Evolutionary conservation across 495 filamentous ascomycete genomes (phyloP).

Genomic region (Hyaloscypha variabilis): DNA sequence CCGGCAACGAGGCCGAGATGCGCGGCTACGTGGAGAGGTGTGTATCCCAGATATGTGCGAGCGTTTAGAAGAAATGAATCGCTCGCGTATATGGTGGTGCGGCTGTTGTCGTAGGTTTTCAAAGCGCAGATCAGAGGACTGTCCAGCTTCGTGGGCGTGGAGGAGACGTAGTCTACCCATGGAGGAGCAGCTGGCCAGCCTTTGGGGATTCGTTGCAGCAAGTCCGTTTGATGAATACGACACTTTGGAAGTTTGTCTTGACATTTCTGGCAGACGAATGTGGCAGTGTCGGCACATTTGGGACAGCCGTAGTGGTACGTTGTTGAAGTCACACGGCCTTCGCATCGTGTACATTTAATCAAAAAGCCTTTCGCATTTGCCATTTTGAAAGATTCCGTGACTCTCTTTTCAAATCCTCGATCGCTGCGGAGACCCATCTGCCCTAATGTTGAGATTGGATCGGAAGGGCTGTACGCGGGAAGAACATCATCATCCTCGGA

Average conservation of each 20-base stretch:
- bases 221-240: not conserved
- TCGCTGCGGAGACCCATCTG: not conserved
- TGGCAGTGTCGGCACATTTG: not conserved
- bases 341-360: not conserved
- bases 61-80: conserved; percentile 1
- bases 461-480: too few relatives aligned
- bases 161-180: not conserved
- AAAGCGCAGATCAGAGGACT: conserved; percentile 5
- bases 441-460: too few relatives aligned
- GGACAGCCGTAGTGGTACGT: not conserved
- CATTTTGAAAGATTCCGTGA: not conserved
- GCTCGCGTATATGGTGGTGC: not conserved
- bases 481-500: too few relatives aligned
- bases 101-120: not conserved
- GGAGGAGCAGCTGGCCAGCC: not conserved
- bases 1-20: not conserved
- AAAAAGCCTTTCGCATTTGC: not conserved
- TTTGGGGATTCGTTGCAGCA: not conserved
- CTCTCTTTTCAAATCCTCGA: not conserved
- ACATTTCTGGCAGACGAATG: not conserved
- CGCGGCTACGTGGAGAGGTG: conserved; percentile 8
- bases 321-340: not conserved
- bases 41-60: not conserved
- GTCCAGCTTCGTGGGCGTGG: not conserved
- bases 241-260: not conserved